Evolutionary conservation across 106 monocot genomes (phyloP).

Genomic region (Acorus calamus): DNA sequence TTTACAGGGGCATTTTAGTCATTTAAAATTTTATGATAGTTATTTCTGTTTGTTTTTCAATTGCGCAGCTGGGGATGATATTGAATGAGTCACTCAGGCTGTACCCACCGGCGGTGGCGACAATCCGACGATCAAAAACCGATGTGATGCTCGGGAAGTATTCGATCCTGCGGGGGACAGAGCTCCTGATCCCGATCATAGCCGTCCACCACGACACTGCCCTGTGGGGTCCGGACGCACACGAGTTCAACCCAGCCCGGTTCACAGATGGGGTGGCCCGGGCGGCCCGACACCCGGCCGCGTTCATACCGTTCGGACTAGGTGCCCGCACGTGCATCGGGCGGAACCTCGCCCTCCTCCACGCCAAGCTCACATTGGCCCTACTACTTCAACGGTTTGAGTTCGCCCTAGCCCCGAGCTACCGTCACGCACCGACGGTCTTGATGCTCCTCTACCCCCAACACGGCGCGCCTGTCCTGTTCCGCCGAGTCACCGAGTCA

Average conservation of each 20-base stretch:
- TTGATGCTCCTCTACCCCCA: conserved; percentile 61
- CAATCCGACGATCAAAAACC: conserved; percentile 24
- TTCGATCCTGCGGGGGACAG: conserved; percentile 26
- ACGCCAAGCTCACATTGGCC: conserved; percentile 55
- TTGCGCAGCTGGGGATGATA: conserved; percentile 35
- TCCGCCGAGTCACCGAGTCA: conserved; percentile 1
- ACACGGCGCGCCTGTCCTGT: conserved; percentile 43
- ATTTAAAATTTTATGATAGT: not conserved
- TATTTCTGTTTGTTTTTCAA: too few species aligned
- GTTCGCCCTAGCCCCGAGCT: conserved; percentile 38
- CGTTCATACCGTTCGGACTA: conserved; percentile 69
- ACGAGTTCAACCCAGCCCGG: conserved; percentile 41
- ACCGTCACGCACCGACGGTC: conserved; percentile 61
- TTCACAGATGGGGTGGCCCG: conserved; percentile 17
- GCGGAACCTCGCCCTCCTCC: conserved; percentile 52
- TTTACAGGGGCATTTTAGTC: not conserved
- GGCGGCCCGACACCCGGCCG: conserved; percentile 22
- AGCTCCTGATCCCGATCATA: conserved; percentile 43
- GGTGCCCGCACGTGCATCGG: conserved; percentile 80
- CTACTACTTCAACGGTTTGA: conserved; percentile 49
- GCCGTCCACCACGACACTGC: conserved; percentile 50
- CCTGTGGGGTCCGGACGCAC: conserved; percentile 40
- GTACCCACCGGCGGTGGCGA: conserved; percentile 50
- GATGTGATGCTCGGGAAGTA: conserved; percentile 47
- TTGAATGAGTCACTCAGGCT: conserved; percentile 49